These are phyloP conservation scores for Paecilomyces variotii DNA, from an alignment of 2,329 filamentous ascomycete species.

Conservation along the genomic window DNA sequence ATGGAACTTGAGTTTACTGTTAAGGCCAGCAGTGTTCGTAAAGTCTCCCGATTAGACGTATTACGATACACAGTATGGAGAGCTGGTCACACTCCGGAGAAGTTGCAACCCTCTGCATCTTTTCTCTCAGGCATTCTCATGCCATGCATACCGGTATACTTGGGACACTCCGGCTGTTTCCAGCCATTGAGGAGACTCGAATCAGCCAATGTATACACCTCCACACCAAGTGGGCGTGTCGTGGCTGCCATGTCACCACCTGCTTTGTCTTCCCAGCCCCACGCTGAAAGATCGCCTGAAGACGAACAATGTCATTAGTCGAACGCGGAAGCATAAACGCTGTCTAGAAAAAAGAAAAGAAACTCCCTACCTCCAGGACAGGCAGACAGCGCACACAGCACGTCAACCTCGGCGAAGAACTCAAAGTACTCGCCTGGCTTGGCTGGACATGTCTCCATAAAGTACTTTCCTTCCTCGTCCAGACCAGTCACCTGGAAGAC, in stretches of 20 bases:
- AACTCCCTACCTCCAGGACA: conserved; percentile 56
- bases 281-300: conserved; percentile 62
- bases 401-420: conserved; percentile 72
- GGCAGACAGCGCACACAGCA: conserved; percentile 58
- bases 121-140: conserved; percentile 43
- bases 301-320: conserved; percentile 8
- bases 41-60: background rate
- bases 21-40: background rate
- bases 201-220: conserved; percentile 59
- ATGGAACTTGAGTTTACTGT: too few relatives aligned
- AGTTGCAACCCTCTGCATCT: conserved; percentile 11
- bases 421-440: conserved; percentile 52
- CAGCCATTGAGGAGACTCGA: conserved; percentile 50
- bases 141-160: conserved; percentile 60
- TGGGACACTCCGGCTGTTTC: conserved; percentile 52
- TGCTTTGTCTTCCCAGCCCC: conserved; percentile 62
- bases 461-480: conserved; percentile 64
- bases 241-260: conserved; percentile 52
- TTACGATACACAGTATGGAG: background rate
- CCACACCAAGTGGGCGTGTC: conserved; percentile 67
- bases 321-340: background rate
- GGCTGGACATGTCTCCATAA: conserved; percentile 53
- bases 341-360: conserved; percentile 6
- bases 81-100: background rate
- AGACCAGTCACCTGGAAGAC: conserved; percentile 78